Conservation (phyloP, 208 protist species). For the Crithidia bombi region DNA sequence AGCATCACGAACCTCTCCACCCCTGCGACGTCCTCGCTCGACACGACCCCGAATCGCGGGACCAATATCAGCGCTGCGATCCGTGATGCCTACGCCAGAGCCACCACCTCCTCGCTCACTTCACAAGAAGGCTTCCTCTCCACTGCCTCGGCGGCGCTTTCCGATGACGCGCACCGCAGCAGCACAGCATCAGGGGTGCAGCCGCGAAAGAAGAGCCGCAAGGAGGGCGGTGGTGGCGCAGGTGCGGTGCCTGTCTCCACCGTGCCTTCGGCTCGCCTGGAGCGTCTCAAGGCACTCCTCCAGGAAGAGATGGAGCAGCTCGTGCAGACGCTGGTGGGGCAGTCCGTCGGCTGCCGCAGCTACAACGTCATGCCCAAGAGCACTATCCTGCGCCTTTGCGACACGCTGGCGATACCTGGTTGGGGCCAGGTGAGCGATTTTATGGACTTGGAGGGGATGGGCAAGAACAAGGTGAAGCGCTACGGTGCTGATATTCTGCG, state of each 20-base stretch:
- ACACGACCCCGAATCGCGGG: constrained; percentile 18
- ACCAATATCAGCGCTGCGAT: not conserved
- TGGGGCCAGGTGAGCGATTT: constrained; percentile 80
- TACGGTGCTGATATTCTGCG: constrained; percentile 80
- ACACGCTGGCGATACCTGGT: constrained; percentile 57
- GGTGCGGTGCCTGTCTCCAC: constrained; percentile 24
- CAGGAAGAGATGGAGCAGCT: constrained; percentile 69
- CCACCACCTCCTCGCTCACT: not conserved
- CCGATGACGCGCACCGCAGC: not conserved
- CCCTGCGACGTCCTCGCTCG: constrained; percentile 9
- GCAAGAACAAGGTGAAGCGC: constrained; percentile 89
- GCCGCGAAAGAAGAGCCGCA: constrained; percentile 28
- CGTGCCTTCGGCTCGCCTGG: constrained; percentile 53
- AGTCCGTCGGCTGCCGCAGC: constrained; percentile 69
- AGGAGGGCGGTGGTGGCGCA: constrained; percentile 5
- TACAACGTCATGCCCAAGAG: constrained; percentile 90
- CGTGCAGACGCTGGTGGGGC: constrained; percentile 75
- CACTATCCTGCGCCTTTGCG: constrained; percentile 75
- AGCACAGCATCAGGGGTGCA: not conserved
- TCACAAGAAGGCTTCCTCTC: not conserved
- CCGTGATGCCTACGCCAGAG: not conserved
- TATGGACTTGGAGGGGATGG: constrained; percentile 83
- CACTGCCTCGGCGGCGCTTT: not conserved
- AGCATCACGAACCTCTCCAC: constrained; percentile 13
- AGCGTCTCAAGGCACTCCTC: constrained; percentile 55